phyloP scores from a whole-genome alignment of 129 eudicot species.

The Heracleum sosnowskyi region DNA sequence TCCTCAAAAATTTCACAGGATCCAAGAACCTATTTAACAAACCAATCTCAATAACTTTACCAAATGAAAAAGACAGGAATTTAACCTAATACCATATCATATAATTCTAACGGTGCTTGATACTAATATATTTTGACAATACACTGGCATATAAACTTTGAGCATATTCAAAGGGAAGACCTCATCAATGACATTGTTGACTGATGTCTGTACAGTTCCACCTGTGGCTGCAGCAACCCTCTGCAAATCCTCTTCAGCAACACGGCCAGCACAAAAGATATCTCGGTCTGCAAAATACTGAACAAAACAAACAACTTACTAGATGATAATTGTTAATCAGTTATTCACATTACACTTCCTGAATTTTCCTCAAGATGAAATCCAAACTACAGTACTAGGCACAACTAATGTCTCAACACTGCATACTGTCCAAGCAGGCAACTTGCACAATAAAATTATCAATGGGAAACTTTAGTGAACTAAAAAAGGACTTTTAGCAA shows the following conservation, averaged over 20 bases:
- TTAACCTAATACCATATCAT: neutral
- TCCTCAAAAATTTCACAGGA: slow-evolving; percentile 78
- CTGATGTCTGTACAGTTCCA: slow-evolving; percentile 94
- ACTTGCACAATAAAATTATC: neutral
- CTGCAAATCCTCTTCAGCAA: slow-evolving; percentile 88
- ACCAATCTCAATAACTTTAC: neutral
- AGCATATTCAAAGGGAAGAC: slow-evolving; percentile 19
- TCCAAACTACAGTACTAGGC: neutral
- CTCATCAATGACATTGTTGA: slow-evolving; percentile 91
- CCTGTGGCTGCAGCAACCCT: slow-evolving; percentile 98
- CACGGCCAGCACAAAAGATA: slow-evolving; percentile 98
- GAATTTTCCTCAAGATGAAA: neutral
- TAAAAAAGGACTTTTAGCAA: neutral
- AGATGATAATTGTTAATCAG: neutral
- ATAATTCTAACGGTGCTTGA: neutral
- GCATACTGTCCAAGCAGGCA: neutral
- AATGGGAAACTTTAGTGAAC: neutral
- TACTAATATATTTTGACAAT: neutral
- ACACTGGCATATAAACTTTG: neutral
- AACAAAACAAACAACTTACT: slow-evolving; percentile 7
- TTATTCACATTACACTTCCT: neutral
- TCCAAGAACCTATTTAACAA: slow-evolving; percentile 71
- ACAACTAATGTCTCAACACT: neutral
- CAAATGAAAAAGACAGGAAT: neutral
- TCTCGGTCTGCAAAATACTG: slow-evolving; percentile 99